A percentile compares a stretch with the other conserved stretches of the same genome.
phyloP scores from a whole-genome alignment of 2,329 filamentous ascomycete genomes.

The Aspergillus japonicus region DNA sequence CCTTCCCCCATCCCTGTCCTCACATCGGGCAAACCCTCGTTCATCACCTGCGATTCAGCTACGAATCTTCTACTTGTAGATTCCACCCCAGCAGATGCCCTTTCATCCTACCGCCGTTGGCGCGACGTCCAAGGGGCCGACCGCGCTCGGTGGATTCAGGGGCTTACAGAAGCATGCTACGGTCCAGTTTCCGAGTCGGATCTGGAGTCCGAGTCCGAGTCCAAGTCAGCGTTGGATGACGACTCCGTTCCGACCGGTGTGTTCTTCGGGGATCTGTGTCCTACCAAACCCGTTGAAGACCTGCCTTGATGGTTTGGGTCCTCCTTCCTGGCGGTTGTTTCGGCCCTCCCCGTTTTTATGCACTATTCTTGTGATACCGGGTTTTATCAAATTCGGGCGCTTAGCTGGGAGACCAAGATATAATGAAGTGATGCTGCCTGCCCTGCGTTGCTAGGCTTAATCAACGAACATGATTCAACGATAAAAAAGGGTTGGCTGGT shows the following conservation, averaged over 20 bases:
- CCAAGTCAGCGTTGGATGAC: not conserved
- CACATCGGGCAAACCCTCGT: not conserved
- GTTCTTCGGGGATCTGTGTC: conserved; percentile 63
- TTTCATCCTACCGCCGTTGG: conserved; percentile 4
- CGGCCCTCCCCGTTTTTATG: not conserved
- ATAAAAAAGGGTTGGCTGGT: not conserved
- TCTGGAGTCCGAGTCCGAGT: not conserved
- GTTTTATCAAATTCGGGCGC: not conserved
- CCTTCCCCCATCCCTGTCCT: conserved; percentile 2
- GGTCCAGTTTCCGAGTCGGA: conserved; percentile 49
- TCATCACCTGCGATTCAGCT: conserved; percentile 5
- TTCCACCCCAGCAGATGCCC: not conserved
- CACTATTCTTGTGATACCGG: no score
- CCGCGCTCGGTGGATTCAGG: conserved; percentile 66
- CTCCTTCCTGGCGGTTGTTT: not conserved
- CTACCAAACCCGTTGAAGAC: not conserved
- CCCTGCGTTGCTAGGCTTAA: not conserved
- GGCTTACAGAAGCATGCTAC: conserved; percentile 67
- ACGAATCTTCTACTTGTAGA: conserved; percentile 2
- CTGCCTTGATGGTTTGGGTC: not conserved
- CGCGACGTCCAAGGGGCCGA: conserved; percentile 56
- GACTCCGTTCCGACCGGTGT: conserved; percentile 67
- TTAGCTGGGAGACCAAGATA: not conserved
- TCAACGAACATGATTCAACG: not conserved
- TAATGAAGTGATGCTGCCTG: not conserved